Percentiles rank a stretch among this genome's conserved stretches.
phyloP scores from a whole-genome alignment of 1,139 yeast genomes.

The Scheffersomyces parashehatae region DNA sequence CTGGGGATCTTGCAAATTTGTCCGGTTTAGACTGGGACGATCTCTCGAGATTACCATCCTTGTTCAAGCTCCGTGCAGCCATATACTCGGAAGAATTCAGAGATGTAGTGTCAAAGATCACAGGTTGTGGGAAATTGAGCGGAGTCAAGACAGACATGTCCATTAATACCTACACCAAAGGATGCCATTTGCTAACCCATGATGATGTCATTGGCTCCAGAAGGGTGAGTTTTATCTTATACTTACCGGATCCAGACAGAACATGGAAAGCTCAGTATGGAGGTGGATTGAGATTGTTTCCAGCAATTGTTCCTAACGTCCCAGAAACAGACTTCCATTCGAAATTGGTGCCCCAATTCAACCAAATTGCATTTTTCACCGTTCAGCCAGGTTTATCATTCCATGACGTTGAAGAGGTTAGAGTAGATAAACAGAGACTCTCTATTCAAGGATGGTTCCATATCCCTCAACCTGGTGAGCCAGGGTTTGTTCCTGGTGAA shows the following conservation, averaged over 20 bases:
- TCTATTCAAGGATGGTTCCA: slow-evolving; percentile 99
- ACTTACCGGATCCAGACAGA: slow-evolving; percentile 89
- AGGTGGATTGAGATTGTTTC: slow-evolving; percentile 86
- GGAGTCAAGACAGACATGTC: slow-evolving; percentile 92
- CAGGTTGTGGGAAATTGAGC: slow-evolving; percentile 87
- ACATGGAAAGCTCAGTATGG: slow-evolving; percentile 89
- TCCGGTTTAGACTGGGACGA: slow-evolving; percentile 83
- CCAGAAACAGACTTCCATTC: slow-evolving; percentile 76
- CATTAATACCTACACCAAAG: slow-evolving; percentile 85
- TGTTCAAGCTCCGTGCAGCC: slow-evolving; percentile 79
- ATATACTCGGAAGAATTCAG: slow-evolving; percentile 85
- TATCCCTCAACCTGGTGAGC: slow-evolving; percentile 91
- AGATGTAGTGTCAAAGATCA: slow-evolving; percentile 74
- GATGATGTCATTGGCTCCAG: slow-evolving; percentile 98
- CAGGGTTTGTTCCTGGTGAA: slow-evolving; percentile 78
- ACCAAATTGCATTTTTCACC: slow-evolving; percentile 92
- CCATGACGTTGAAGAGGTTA: slow-evolving; percentile 97
- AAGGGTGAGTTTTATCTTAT: slow-evolving; percentile 87
- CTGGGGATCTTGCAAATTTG: slow-evolving; percentile 92
- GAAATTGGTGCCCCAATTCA: slow-evolving; percentile 86
- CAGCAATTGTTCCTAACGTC: slow-evolving; percentile 84
- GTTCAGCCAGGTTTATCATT: slow-evolving; percentile 96
- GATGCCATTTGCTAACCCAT: slow-evolving; percentile 92
- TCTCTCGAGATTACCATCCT: slow-evolving; percentile 66
- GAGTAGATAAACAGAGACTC: slow-evolving; percentile 82